Evolutionary conservation across 2,329 filamentous ascomycete genomes (phyloP), one percentile per base, ranked within the genome.

Genomic region (Aspergillus latus): DNA sequence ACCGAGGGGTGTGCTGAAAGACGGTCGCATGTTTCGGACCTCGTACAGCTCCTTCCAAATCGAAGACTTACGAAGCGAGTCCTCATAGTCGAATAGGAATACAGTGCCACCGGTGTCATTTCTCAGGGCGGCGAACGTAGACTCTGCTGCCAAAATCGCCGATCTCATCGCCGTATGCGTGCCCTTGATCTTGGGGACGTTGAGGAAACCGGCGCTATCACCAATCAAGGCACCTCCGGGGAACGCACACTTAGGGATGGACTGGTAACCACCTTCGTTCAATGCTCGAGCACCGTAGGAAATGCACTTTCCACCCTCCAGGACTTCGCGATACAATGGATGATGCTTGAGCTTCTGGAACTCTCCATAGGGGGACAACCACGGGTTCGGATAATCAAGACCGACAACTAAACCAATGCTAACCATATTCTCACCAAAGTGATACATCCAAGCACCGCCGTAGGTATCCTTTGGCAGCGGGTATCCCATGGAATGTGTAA

Each of bases 301-400:
- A 63, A 99, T 92, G 74, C 94, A 97, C 78, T 96, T 97, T 63
- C 94, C 94, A 58, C 93, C 93, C 74, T 97, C 90, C n/a, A 99
- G 83, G 15, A 92, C 87, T 4, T 85, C 81, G 63, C 82, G 86
- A 80, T 95, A 97, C 49, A 95, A 78, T n/a, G 94, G 92, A 74
- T 99, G 94, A 66, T 93, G 89, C 82, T 99, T 99, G 81, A 99
- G 88, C 80, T 96, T 96, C 74, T 99, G 94, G 74, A 99, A 99
- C 73, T 99, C 94, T 56, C 87, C 85, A 72, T 97, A 99, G 0
- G 94, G 94, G 3, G 92, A 94, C 54, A 97, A 77, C 91, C 93
- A 99, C 0, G 94, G 94, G 75, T 99, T 99, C 42, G 90, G 82
- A 73, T 99, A 99, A 79, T 99, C 94, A 52, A 99, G 82, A 26